Evolutionary conservation across 2,329 filamentous ascomycete genomes (phyloP).

Genomic region (Teratosphaeria epicoccoides): DNA sequence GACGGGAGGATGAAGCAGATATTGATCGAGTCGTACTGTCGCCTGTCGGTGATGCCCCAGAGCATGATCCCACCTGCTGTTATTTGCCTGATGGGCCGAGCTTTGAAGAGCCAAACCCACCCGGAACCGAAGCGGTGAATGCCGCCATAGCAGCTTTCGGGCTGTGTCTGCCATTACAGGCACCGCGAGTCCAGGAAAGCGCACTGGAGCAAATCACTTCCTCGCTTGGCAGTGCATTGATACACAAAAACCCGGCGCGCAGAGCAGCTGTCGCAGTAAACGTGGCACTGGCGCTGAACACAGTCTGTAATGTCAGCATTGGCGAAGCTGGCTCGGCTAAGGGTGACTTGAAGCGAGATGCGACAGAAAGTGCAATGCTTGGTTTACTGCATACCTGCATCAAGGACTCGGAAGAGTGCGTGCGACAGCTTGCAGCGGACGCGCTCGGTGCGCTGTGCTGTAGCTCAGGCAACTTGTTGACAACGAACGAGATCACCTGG

Average conservation of each 20-base stretch:
- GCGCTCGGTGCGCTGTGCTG: conserved; percentile 78
- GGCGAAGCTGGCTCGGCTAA: conserved; percentile 64
- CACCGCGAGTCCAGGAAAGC: conserved; percentile 87
- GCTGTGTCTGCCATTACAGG: conserved; percentile 78
- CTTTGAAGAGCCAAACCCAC: conserved; percentile 51
- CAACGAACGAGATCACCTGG: conserved; percentile 78
- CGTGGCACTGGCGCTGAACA: conserved; percentile 68
- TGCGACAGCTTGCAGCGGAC: conserved; percentile 76
- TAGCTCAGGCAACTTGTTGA: conserved; percentile 75
- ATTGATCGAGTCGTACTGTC: conserved; percentile 46
- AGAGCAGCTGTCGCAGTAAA: conserved; percentile 90
- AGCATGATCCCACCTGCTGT: conserved; percentile 77
- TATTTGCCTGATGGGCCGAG: conserved; percentile 47
- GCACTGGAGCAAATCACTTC: conserved; percentile 89
- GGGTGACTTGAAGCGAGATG: conserved; percentile 61
- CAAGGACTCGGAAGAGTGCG: conserved; percentile 70
- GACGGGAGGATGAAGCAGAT: conserved; percentile 50
- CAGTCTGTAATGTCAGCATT: conserved; percentile 70
- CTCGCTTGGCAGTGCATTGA: conserved; percentile 65
- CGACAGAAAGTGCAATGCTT: conserved; percentile 63
- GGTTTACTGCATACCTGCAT: conserved; percentile 67
- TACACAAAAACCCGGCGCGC: conserved; percentile 77
- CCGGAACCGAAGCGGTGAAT: conserved; percentile 88
- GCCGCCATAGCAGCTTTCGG: conserved; percentile 89
- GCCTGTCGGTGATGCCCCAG: conserved; percentile 71